These are phyloP conservation scores for Cylindrotheca closterium DNA, from an alignment of 108 stramenopile genomes.

Conservation along the genomic window DNA sequence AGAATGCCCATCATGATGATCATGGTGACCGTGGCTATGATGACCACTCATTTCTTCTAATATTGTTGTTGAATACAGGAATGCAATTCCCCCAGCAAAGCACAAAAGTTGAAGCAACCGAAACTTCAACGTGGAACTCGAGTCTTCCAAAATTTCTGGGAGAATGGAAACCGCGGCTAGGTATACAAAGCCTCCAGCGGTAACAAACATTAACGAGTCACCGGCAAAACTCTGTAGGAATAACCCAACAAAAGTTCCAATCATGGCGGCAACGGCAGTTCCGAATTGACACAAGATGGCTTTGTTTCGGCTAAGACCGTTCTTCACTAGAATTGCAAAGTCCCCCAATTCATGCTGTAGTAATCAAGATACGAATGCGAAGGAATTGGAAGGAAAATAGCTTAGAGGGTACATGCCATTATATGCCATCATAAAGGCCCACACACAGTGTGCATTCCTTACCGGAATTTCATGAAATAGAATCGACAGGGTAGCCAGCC, in stretches of 20 bases:
- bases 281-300: constrained; percentile 84
- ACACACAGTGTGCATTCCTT: too few species aligned
- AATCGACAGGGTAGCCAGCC: constrained; percentile 76
- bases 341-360: constrained; percentile 81
- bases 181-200: constrained; percentile 90
- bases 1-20: constrained; percentile 13
- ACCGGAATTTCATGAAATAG: constrained; percentile 86
- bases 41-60: constrained; percentile 58
- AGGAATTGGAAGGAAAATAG: neutral
- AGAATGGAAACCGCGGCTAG: constrained; percentile 73
- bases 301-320: constrained; percentile 65
- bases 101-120: constrained; percentile 51
- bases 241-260: constrained; percentile 77
- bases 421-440: too few species aligned
- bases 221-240: constrained; percentile 37
- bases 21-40: constrained; percentile 33
- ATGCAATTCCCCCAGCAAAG: constrained; percentile 69
- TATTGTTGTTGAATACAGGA: constrained; percentile 67
- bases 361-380: neutral
- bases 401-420: neutral
- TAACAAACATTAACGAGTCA: constrained; percentile 62
- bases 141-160: constrained; percentile 70
- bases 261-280: constrained; percentile 82
- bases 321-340: constrained; percentile 78
- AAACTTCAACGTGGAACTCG: constrained; percentile 23